These are phyloP conservation scores for Suillus cothurnatus DNA, from an alignment of 768 basidiomycete genomes.

Conservation along the genomic window DNA sequence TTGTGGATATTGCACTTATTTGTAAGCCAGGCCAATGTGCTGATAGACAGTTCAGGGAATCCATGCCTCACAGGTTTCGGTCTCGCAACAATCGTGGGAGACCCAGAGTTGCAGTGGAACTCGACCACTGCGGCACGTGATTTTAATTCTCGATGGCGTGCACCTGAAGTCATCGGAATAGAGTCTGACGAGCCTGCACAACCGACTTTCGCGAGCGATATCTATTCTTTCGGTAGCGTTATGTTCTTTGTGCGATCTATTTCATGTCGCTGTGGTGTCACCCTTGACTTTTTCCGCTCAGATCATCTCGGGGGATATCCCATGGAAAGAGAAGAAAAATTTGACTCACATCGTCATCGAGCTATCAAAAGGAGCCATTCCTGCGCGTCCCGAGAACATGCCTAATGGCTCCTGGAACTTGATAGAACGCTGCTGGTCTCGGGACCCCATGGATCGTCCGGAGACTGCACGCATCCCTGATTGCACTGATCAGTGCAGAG, in stretches of 20 bases:
- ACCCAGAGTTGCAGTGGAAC: slow-evolving; percentile 11
- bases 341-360: not conserved
- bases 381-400: not conserved
- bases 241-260: slow-evolving; percentile 9
- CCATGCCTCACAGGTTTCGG: slow-evolving; percentile 49
- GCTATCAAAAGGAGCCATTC: not conserved
- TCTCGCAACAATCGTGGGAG: slow-evolving; percentile 39
- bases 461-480: not conserved
- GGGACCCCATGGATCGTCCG: not conserved
- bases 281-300: not conserved
- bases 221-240: slow-evolving; percentile 40
- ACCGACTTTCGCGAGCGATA: slow-evolving; percentile 33
- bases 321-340: not conserved
- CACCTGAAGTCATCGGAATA: slow-evolving; percentile 31
- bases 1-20: not conserved
- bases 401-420: not conserved
- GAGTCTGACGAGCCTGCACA: slow-evolving; percentile 25
- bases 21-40: slow-evolving; percentile 19
- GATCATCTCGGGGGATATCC: not conserved
- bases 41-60: slow-evolving; percentile 22
- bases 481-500: not conserved
- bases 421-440: not conserved
- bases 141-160: slow-evolving; percentile 38
- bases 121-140: not conserved
- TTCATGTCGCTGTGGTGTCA: not conserved